Evolutionary conservation across 768 basidiomycete genomes (phyloP).

Genomic region (Holtermannia corniformis): DNA sequence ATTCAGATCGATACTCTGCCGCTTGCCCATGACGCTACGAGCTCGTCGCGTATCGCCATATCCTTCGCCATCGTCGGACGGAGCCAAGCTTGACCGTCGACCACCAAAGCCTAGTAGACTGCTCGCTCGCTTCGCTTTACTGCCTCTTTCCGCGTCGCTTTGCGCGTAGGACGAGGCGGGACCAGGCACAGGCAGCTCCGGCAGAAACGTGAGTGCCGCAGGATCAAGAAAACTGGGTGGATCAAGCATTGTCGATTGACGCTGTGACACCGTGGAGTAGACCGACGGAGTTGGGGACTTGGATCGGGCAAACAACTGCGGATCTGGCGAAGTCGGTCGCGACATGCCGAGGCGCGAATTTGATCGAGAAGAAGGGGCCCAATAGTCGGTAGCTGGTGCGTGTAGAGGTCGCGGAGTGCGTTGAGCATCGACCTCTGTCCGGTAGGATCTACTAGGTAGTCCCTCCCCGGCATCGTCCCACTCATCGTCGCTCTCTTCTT

Average conservation of each 20-base stretch:
- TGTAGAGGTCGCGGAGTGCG: neutral
- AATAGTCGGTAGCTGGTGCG: neutral
- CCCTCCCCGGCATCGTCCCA: slow-evolving; percentile 4
- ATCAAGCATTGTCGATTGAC: slow-evolving; percentile 6
- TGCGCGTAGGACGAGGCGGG: slow-evolving; percentile 13
- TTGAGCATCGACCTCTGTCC: neutral
- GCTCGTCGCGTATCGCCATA: slow-evolving; percentile 11
- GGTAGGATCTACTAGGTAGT: slow-evolving; percentile 1
- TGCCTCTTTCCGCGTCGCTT: slow-evolving; percentile 9
- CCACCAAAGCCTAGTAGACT: slow-evolving; percentile 10
- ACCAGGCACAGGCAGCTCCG: slow-evolving; percentile 29
- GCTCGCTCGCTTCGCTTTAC: slow-evolving; percentile 6
- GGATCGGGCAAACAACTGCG: slow-evolving; percentile 8
- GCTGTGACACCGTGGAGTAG: neutral
- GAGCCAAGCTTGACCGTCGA: slow-evolving; percentile 3
- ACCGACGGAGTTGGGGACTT: slow-evolving; percentile 8
- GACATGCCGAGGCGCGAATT: neutral
- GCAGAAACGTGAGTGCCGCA: slow-evolving; percentile 31
- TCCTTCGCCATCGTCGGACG: neutral
- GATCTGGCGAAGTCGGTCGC: neutral
- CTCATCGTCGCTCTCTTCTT: slow-evolving; percentile 8
- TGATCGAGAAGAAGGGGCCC: neutral
- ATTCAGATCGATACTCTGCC: slow-evolving; percentile 2
- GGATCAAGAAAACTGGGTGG: slow-evolving; percentile 30
- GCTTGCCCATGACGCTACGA: slow-evolving; percentile 22